A percentile compares a stretch with the other conserved stretches of the same genome.
phyloP scores from a whole-genome alignment of 1,284 basidiomycete genomes.

The Ganoderma lucidum region DNA sequence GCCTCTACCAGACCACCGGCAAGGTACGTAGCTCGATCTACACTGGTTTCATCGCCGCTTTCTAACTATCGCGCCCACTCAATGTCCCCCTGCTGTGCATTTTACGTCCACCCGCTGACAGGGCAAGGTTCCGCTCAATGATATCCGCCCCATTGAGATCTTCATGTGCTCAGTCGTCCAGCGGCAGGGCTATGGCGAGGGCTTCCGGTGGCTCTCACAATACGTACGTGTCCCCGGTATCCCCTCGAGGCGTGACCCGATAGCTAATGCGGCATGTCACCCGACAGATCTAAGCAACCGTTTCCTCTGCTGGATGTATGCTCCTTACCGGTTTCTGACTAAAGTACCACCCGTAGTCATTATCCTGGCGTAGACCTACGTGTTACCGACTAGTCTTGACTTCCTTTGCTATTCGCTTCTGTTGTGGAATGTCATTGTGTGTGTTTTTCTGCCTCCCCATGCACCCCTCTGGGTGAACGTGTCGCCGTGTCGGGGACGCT shows the following conservation, averaged over 20 bases:
- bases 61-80: neutral
- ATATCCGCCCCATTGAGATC: constrained; percentile 98
- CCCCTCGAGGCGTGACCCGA: neutral
- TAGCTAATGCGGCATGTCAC: constrained; percentile 7
- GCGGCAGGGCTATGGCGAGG: constrained; percentile 98
- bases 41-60: neutral
- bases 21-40: constrained; percentile 70
- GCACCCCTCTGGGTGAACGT: neutral
- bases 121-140: constrained; percentile 97
- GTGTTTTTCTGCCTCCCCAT: constrained; percentile 11
- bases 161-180: constrained; percentile 99
- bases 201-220: constrained; percentile 99
- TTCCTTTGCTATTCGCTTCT: constrained; percentile 27
- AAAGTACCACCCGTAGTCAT: constrained; percentile 25
- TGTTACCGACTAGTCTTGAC: constrained; percentile 30
- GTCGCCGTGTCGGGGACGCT: neutral
- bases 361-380: constrained; percentile 30
- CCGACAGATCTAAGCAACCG: constrained; percentile 42
- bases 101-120: constrained; percentile 41
- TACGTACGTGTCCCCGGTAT: constrained; percentile 65
- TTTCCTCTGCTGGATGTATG: constrained; percentile 4
- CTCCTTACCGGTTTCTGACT: constrained; percentile 14
- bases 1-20: constrained; percentile 98
- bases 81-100: neutral
- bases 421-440: constrained; percentile 36